A percentile compares a stretch with the other conserved stretches of the same genome.
Evolutionary conservation across 2,329 filamentous ascomycete genomes (phyloP).

Genomic region (Phialemoniopsis sp.): DNA sequence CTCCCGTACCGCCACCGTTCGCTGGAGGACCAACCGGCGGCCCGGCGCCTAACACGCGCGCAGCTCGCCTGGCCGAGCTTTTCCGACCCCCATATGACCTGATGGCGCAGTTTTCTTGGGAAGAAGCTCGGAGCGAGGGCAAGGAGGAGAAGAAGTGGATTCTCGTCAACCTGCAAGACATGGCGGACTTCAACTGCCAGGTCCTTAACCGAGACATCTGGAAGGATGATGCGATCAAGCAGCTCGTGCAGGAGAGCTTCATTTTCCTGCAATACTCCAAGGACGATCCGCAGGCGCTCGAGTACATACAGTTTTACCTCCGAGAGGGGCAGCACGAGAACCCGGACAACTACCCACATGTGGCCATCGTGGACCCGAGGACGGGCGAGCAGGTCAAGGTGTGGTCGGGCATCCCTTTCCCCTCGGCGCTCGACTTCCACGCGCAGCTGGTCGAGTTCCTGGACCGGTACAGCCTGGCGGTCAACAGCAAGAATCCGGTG

Average conservation of each 20-base stretch:
- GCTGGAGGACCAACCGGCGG: constrained; percentile 23
- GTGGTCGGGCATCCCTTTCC: constrained; percentile 83
- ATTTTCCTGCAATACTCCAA: constrained; percentile 94
- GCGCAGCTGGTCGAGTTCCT: constrained; percentile 92
- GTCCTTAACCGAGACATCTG: constrained; percentile 91
- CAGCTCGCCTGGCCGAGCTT: constrained; percentile 79
- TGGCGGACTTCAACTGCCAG: constrained; percentile 91
- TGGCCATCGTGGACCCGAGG: constrained; percentile 90
- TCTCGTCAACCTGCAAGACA: constrained; percentile 91
- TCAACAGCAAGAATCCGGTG: constrained; percentile 89
- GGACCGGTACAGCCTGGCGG: constrained; percentile 89
- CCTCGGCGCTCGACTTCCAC: constrained; percentile 71
- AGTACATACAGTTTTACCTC: constrained; percentile 92
- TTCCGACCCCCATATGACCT: constrained; percentile 91
- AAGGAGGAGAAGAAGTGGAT: constrained; percentile 92
- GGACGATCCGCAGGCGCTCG: constrained; percentile 70
- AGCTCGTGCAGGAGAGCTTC: constrained; percentile 87
- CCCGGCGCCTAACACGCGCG: constrained; percentile 59
- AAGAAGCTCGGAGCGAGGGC: constrained; percentile 77
- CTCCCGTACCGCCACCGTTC: constrained; percentile 3
- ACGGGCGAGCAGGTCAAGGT: constrained; percentile 97
- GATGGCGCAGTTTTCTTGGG: constrained; percentile 77
- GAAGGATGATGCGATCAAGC: constrained; percentile 77
- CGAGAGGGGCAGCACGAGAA: constrained; percentile 65
- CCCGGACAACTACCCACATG: constrained; percentile 89